Evolutionary conservation across 1,284 basidiomycete species (phyloP), one percentile per base, ranked within the genome.

Genomic region (Ceratobasidium sp.): DNA sequence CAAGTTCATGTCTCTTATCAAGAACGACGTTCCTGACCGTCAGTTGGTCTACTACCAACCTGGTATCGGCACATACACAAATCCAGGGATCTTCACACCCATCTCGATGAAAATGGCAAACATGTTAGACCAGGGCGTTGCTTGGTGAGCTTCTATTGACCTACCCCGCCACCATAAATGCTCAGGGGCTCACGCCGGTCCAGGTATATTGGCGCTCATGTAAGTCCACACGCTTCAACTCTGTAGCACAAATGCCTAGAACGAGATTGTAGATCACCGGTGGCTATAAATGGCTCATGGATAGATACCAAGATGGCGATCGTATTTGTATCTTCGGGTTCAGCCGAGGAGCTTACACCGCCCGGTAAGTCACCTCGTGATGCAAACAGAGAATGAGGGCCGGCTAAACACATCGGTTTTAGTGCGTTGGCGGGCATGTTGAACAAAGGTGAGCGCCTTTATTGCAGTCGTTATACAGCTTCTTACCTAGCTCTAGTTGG

Each of bases 211-310:
- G 59, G 46, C 30, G 59, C 52, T 41, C 46, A 59, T 46, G 50
- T 72, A 46, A 21, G 71, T 64, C 1, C 21, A 23, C 23, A 28
- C 2, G 8, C 36, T 39, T 14, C 9, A 21, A 12, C 10, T 18
- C 1, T 32, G n/a, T 30, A 55, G 12, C 10, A 5, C 18, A 4
- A 1, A 30, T 43, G 1, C 18, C 43, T 36, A 36, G 46, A 30
- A 39, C 3, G 5, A 26, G 21, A 28, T 50, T 21, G 21, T 21
- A 73, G 72, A 72, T 73, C 18, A 74, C 70, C 55, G 75, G 74
- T 9, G 75, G 75, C 39, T 76, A 76, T 53, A 67, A 58, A 30
- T 76, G 69, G 67, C 71, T 76, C 18, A 74, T 74, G 75, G 43
- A 74, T 26, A 28, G 62, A 28, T 76, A 74, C 52, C 36, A 71